Evolutionary conservation across 768 basidiomycete species (phyloP).

Genomic region (Podaxis sp.): DNA sequence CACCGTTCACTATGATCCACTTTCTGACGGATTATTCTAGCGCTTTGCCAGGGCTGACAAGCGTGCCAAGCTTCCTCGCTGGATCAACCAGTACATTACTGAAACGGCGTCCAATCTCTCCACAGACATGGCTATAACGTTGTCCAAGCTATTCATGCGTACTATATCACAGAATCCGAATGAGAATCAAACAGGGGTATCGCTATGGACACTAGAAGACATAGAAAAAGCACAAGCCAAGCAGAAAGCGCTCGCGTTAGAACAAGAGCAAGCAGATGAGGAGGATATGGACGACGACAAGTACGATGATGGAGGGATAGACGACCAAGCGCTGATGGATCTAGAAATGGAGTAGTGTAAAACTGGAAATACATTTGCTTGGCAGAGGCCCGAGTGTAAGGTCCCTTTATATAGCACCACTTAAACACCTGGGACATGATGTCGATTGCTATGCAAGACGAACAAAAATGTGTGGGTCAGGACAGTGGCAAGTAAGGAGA

Average conservation of each 20-base stretch:
- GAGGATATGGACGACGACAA: conserved; percentile 51
- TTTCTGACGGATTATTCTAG: conserved; percentile 35
- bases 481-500: neutral
- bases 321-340: conserved; percentile 61
- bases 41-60: conserved; percentile 92
- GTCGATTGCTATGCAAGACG: neutral
- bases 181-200: conserved; percentile 92
- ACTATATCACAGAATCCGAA: conserved; percentile 98
- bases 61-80: conserved; percentile 92
- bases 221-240: conserved; percentile 83
- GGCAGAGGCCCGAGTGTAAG: neutral
- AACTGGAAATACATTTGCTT: neutral
- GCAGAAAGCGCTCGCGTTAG: conserved; percentile 64
- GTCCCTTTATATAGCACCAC: neutral
- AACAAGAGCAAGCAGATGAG: conserved; percentile 41
- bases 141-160: conserved; percentile 96
- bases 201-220: conserved; percentile 93
- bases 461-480: neutral
- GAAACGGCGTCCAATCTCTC: conserved; percentile 96
- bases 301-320: conserved; percentile 67
- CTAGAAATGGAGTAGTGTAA: conserved; percentile 23
- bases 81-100: conserved; percentile 99
- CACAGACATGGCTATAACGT: conserved; percentile 94
- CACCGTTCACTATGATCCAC: neutral
- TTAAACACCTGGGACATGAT: neutral